Conservation (phyloP, 2,329 filamentous ascomycete genomes). For the Trichoderma polysporum region DNA sequence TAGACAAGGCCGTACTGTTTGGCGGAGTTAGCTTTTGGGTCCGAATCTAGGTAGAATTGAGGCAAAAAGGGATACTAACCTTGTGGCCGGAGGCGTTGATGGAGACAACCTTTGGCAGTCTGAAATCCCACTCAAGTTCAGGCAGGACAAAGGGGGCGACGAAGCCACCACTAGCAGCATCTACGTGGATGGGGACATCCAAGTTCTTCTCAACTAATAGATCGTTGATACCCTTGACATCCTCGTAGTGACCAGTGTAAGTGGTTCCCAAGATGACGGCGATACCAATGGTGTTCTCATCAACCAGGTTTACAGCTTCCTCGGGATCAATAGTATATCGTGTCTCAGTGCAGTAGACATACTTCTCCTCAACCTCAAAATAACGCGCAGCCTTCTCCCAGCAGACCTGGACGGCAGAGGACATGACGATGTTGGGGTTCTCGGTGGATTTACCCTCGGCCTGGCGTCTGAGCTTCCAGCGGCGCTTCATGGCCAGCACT, state of each 20-base stretch:
- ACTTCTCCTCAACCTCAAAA: slow-evolving; percentile 91
- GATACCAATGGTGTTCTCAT: slow-evolving; percentile 82
- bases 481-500: slow-evolving; percentile 90
- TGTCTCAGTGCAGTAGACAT: slow-evolving; percentile 61
- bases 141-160: slow-evolving; percentile 89
- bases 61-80: slow-evolving; percentile 38
- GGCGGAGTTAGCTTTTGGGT: not conserved
- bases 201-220: slow-evolving; percentile 72
- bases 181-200: slow-evolving; percentile 87
- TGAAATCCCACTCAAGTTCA: slow-evolving; percentile 86
- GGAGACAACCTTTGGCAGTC: slow-evolving; percentile 81
- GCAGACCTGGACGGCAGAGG: slow-evolving; percentile 91
- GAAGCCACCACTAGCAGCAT: slow-evolving; percentile 89
- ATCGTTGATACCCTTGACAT: slow-evolving; percentile 89
- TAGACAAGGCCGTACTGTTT: slow-evolving; percentile 65
- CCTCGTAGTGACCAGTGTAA: slow-evolving; percentile 94
- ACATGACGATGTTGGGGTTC: slow-evolving; percentile 92
- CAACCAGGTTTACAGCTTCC: slow-evolving; percentile 59
- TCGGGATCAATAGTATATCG: slow-evolving; percentile 64
- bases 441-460: slow-evolving; percentile 79
- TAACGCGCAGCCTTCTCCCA: slow-evolving; percentile 92
- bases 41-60: not conserved
- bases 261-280: slow-evolving; percentile 89
- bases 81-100: slow-evolving; percentile 97
- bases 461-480: slow-evolving; percentile 84